Evolutionary conservation across 78 protist genomes (phyloP).

Genomic region (Dictyostelium brefeldianum): DNA sequence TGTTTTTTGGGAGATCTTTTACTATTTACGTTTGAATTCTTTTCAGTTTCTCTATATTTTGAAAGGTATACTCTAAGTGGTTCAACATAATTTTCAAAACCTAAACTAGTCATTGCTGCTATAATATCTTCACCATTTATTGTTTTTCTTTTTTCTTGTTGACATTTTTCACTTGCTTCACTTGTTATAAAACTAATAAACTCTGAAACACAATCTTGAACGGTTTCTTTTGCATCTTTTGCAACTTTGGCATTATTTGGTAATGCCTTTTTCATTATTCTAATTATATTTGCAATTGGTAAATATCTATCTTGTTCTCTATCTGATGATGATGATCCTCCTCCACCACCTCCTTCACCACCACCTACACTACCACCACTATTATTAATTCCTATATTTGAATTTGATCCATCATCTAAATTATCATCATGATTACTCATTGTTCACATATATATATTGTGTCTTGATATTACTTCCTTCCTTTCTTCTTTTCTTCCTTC

Average conservation of each 20-base stretch:
- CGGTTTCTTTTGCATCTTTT: conserved; percentile 91
- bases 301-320: conserved; percentile 79
- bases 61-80: conserved; percentile 80
- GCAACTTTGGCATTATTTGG: conserved; percentile 92
- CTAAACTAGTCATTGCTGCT: conserved; percentile 86
- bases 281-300: conserved; percentile 90
- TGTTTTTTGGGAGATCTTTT: conserved; percentile 4
- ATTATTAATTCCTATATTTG: too few species aligned
- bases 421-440: too few species aligned
- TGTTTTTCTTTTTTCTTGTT: conserved; percentile 90
- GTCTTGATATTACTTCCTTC: too few species aligned
- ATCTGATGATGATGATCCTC: not conserved
- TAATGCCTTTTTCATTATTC: conserved; percentile 89
- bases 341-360: not conserved
- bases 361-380: not conserved
- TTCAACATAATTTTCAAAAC: conserved; percentile 90
- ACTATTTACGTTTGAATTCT: not conserved
- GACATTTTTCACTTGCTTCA: conserved; percentile 90
- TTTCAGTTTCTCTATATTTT: conserved; percentile 78
- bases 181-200: conserved; percentile 90
- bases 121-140: conserved; percentile 92
- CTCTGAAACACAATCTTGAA: conserved; percentile 94
- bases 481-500: too few species aligned
- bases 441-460: too few species aligned
- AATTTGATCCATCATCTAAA: too few species aligned